Percentiles rank a stretch among this genome's conserved stretches.
Conservation (phyloP, 2,329 filamentous ascomycete genomes). For the Fusarium pininemorale region DNA sequence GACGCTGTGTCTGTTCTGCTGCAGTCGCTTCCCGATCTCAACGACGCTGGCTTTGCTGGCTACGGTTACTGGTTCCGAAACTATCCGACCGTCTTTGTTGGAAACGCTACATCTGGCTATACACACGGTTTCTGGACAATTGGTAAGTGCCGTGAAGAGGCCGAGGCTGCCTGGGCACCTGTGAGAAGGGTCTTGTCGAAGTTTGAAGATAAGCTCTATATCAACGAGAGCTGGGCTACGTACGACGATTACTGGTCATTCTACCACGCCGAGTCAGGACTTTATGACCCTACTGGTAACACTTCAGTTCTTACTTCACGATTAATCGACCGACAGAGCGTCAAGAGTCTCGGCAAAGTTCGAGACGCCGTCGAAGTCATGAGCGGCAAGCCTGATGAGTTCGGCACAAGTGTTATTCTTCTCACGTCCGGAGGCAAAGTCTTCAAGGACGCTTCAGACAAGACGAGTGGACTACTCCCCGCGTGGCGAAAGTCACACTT, state of each 20-base stretch:
- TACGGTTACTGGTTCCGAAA: slow-evolving; percentile 32
- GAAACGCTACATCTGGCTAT: slow-evolving; percentile 24
- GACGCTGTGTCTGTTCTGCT: slow-evolving; percentile 9
- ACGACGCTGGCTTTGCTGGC: slow-evolving; percentile 27
- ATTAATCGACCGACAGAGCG: slow-evolving; percentile 6
- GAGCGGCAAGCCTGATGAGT: slow-evolving; percentile 14
- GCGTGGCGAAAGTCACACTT: slow-evolving; percentile 26
- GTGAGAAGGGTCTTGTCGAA: slow-evolving; percentile 2
- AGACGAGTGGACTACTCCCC: neutral
- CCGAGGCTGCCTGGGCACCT: slow-evolving; percentile 8
- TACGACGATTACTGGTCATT: slow-evolving; percentile 30
- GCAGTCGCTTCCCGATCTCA: slow-evolving; percentile 20
- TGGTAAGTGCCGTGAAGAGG: neutral
- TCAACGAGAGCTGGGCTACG: slow-evolving; percentile 21
- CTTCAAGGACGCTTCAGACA: slow-evolving; percentile 17
- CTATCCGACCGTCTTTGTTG: slow-evolving; percentile 4
- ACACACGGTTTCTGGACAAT: slow-evolving; percentile 22
- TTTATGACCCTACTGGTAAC: slow-evolving; percentile 6
- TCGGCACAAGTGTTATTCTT: slow-evolving; percentile 18
- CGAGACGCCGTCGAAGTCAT: slow-evolving; percentile 15
- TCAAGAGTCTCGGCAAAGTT: neutral
- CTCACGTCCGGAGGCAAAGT: slow-evolving; percentile 23
- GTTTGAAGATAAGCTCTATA: slow-evolving; percentile 19
- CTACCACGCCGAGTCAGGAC: slow-evolving; percentile 10
- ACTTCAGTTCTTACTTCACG: slow-evolving; percentile 16